Evolutionary conservation across 352 stramenopile species (phyloP).

Genomic region (Phytophthora cactorum): DNA sequence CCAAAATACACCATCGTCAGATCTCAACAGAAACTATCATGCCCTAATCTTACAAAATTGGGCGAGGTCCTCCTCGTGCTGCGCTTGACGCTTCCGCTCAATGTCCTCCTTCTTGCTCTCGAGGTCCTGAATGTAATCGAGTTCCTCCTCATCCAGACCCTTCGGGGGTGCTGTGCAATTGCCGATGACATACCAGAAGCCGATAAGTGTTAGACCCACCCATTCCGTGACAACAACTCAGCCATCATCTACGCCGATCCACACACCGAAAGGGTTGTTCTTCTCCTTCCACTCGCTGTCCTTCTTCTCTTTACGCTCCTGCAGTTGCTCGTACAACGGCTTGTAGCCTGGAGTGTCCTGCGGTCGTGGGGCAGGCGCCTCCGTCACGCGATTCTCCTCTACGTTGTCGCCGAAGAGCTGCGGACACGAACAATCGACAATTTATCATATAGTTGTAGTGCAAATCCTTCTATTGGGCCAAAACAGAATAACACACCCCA

Average conservation of each 20-base stretch:
- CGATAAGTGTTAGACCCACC: background rate
- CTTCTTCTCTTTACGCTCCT: constrained; percentile 80
- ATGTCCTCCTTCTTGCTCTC: constrained; percentile 61
- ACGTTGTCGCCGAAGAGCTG: constrained; percentile 91
- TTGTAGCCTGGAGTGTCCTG: constrained; percentile 64
- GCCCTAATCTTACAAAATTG: constrained; percentile 58
- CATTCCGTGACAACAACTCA: background rate
- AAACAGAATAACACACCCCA: constrained; percentile 51
- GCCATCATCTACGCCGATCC: background rate
- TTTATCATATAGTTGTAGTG: background rate
- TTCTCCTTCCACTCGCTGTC: constrained; percentile 91
- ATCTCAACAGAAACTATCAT: background rate
- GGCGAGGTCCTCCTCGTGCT: constrained; percentile 78
- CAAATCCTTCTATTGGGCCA: background rate
- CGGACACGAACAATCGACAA: background rate
- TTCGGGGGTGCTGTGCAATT: constrained; percentile 71
- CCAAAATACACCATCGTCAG: constrained; percentile 9
- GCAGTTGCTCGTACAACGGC: constrained; percentile 81
- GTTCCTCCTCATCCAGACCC: constrained; percentile 86
- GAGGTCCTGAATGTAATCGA: constrained; percentile 81
- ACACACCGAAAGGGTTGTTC: constrained; percentile 86
- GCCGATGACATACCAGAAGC: background rate
- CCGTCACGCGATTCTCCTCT: constrained; percentile 80
- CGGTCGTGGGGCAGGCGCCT: constrained; percentile 50
- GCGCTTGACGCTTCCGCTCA: constrained; percentile 56